A percentile compares a stretch with the other conserved stretches of the same genome.
These are phyloP conservation scores for Strigomonas galati DNA, from an alignment of 208 protist species.

Conservation along the genomic window DNA sequence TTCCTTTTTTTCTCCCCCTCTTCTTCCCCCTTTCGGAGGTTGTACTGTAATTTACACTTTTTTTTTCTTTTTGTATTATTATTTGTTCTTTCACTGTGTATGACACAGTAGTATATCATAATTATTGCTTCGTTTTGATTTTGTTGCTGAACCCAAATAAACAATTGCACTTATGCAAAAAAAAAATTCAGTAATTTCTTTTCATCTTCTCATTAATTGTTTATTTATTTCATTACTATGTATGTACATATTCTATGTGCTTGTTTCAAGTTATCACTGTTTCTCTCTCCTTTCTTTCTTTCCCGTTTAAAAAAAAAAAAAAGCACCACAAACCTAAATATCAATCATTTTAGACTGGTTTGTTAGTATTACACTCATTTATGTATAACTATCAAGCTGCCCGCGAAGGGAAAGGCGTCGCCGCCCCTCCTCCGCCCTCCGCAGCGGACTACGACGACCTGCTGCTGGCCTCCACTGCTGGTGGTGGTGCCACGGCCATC, in stretches of 20 bases:
- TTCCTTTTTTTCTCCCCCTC: background rate
- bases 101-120: background rate
- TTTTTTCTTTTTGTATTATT: constrained; percentile 5
- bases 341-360: background rate
- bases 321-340: background rate
- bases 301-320: constrained; percentile 1
- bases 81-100: background rate
- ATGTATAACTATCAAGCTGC: too few species aligned
- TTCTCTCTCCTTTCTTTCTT: background rate
- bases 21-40: background rate
- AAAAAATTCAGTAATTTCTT: background rate
- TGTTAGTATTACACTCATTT: background rate
- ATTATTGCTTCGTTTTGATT: constrained; percentile 2
- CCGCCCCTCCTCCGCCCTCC: too few species aligned
- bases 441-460: too few species aligned
- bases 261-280: too few species aligned
- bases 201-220: constrained; percentile 4
- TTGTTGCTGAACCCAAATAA: background rate
- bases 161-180: background rate
- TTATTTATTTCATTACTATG: constrained; percentile 1
- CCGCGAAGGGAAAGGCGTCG: too few species aligned
- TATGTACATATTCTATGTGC: too few species aligned
- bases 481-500: background rate
- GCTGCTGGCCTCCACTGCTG: background rate
- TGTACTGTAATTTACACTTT: background rate